Percentiles rank a stretch among this genome's conserved stretches.
These are phyloP conservation scores for Penicillium crystallinum DNA, from an alignment of 495 filamentous ascomycete genomes.

Conservation along the genomic window DNA sequence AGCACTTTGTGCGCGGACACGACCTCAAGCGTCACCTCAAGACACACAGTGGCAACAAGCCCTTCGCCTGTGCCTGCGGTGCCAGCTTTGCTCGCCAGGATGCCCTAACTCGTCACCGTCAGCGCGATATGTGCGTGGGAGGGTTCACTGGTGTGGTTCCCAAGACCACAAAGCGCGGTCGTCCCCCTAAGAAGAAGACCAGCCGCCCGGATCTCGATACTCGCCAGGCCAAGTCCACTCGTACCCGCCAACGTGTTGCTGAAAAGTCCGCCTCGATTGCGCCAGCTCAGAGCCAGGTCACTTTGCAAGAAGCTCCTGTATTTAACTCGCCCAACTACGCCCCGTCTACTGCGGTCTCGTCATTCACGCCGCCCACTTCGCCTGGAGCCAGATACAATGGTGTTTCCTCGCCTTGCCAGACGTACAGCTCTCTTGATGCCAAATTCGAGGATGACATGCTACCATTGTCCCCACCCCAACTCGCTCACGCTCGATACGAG, in stretches of 20 bases:
- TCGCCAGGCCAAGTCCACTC: slow-evolving; percentile 56
- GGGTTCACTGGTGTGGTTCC: slow-evolving; percentile 79
- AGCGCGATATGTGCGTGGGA: slow-evolving; percentile 91
- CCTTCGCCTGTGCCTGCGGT: slow-evolving; percentile 85
- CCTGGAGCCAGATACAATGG: slow-evolving; percentile 39
- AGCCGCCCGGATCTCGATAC: slow-evolving; percentile 59
- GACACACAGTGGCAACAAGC: slow-evolving; percentile 90
- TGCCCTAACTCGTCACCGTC: slow-evolving; percentile 87
- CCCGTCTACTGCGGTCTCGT: slow-evolving; percentile 37
- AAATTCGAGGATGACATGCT: slow-evolving; percentile 41
- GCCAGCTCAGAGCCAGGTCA: slow-evolving; percentile 10
- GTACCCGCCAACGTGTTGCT: slow-evolving; percentile 44
- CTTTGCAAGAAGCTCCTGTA: slow-evolving; percentile 27
- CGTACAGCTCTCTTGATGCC: slow-evolving; percentile 40
- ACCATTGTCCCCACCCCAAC: slow-evolving; percentile 28
- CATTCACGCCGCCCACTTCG: slow-evolving; percentile 47
- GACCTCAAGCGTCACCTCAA: slow-evolving; percentile 95
- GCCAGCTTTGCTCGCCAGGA: slow-evolving; percentile 90
- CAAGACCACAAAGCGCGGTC: slow-evolving; percentile 61
- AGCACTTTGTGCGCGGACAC: slow-evolving; percentile 94
- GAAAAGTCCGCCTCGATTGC: slow-evolving; percentile 36
- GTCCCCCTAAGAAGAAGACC: slow-evolving; percentile 60
- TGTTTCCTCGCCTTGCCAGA: slow-evolving; percentile 42
- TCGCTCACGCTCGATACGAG: slow-evolving; percentile 23
- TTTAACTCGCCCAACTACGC: slow-evolving; percentile 41